These are phyloP conservation scores for Taiozyma sp. DNA, from an alignment of 1,139 yeast genomes.

Conservation along the genomic window DNA sequence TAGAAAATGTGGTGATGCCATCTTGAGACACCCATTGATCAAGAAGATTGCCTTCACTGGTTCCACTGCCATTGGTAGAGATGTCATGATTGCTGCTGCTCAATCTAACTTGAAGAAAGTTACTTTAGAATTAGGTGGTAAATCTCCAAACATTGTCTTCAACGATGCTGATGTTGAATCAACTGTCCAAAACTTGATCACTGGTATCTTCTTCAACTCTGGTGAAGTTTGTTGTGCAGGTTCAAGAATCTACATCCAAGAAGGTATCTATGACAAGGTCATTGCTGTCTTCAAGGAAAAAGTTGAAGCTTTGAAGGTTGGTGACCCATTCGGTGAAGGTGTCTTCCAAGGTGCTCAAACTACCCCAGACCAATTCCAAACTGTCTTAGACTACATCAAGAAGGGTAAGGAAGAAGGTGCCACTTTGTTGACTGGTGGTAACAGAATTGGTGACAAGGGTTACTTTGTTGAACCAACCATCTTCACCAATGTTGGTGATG, in stretches of 20 bases:
- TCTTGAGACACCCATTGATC: constrained; percentile 63
- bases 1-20: constrained; percentile 70
- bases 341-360: constrained; percentile 87
- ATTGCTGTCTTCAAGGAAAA: constrained; percentile 50
- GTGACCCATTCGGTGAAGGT: constrained; percentile 71
- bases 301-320: constrained; percentile 53
- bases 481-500: constrained; percentile 63
- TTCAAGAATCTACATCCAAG: constrained; percentile 78
- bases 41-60: constrained; percentile 86
- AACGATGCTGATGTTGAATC: constrained; percentile 66
- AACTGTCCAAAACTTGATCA: constrained; percentile 58
- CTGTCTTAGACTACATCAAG: constrained; percentile 71
- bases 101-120: constrained; percentile 70
- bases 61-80: constrained; percentile 78
- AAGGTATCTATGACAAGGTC: constrained; percentile 66
- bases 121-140: constrained; percentile 85
- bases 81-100: constrained; percentile 71
- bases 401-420: constrained; percentile 77
- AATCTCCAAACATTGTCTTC: constrained; percentile 79
- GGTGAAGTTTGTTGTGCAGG: constrained; percentile 93
- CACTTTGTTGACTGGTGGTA: constrained; percentile 73
- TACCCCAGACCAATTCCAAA: constrained; percentile 69
- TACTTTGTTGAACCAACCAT: constrained; percentile 78
- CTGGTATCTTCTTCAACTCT: constrained; percentile 75
- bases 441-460: constrained; percentile 62